These are phyloP conservation scores for Entelexis sorbosivorans DNA, from an alignment of 1,139 yeast species.

Conservation along the genomic window DNA sequence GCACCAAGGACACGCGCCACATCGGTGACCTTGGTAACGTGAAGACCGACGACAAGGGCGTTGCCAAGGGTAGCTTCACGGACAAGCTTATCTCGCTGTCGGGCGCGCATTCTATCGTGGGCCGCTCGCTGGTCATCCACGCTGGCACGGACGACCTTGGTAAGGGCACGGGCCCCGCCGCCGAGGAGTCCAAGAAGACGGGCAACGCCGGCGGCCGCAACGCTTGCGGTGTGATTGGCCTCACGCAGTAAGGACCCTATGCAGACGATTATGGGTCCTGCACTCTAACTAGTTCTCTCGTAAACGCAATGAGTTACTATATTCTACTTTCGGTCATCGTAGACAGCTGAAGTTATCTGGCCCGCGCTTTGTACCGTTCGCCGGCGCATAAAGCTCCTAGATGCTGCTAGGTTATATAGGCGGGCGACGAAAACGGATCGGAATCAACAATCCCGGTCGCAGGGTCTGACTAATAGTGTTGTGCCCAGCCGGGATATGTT, in stretches of 20 bases:
- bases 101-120: constrained; percentile 78
- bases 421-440: neutral
- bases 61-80: constrained; percentile 78
- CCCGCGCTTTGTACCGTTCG: too few species aligned
- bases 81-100: constrained; percentile 67
- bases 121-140: constrained; percentile 94
- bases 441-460: neutral
- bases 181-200: constrained; percentile 73
- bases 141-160: constrained; percentile 94
- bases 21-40: constrained; percentile 97
- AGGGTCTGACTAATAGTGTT: neutral
- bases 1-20: constrained; percentile 80
- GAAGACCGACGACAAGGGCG: constrained; percentile 72
- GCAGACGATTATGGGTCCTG: neutral
- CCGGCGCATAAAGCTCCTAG: too few species aligned
- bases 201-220: constrained; percentile 99
- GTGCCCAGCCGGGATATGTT: neutral
- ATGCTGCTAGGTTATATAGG: too few species aligned
- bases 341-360: too few species aligned
- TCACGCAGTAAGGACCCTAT: constrained; percentile 25
- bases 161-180: constrained; percentile 70
- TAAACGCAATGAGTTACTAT: constrained; percentile 1
- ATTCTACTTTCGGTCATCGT: too few species aligned
- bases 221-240: constrained; percentile 98
- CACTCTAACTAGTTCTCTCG: neutral